Evolutionary conservation across 805 yeast species (phyloP).

Genomic region (Hanseniaspora singularis): DNA sequence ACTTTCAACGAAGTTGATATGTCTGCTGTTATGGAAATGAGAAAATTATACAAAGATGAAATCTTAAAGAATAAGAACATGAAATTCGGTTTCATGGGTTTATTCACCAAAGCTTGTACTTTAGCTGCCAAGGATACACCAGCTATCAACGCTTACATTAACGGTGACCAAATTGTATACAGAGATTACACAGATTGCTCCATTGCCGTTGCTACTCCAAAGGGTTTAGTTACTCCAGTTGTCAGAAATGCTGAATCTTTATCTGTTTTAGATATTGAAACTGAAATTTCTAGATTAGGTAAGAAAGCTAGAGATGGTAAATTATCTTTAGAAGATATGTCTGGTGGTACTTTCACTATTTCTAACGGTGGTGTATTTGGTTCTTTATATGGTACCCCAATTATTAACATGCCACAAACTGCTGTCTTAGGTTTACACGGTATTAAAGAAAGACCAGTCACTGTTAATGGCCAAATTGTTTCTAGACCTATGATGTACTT

Average conservation of each 20-base stretch:
- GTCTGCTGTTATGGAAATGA: conserved; percentile 82
- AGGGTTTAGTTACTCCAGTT: conserved; percentile 96
- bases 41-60: conserved; percentile 95
- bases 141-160: conserved; percentile 89
- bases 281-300: conserved; percentile 71
- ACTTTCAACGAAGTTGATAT: conserved; percentile 97
- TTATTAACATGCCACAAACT: conserved; percentile 95
- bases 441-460: conserved; percentile 93
- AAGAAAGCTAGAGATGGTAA: conserved; percentile 93
- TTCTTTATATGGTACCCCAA: conserved; percentile 94
- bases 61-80: conserved; percentile 83
- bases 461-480: conserved; percentile 89
- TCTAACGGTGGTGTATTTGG: conserved; percentile 99
- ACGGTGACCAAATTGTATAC: conserved; percentile 84
- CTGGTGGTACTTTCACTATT: conserved; percentile 98
- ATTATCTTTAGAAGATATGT: conserved; percentile 93
- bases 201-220: conserved; percentile 96
- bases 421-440: conserved; percentile 97
- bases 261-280: conserved; percentile 77
- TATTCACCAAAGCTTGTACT: conserved; percentile 85
- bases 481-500: conserved; percentile 99
- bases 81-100: conserved; percentile 98
- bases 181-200: conserved; percentile 95
- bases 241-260: conserved; percentile 92
- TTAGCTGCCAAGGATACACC: conserved; percentile 92